Evolutionary conservation across 2,329 filamentous ascomycete genomes (phyloP).

Genomic region (Diaporthe batatas): DNA sequence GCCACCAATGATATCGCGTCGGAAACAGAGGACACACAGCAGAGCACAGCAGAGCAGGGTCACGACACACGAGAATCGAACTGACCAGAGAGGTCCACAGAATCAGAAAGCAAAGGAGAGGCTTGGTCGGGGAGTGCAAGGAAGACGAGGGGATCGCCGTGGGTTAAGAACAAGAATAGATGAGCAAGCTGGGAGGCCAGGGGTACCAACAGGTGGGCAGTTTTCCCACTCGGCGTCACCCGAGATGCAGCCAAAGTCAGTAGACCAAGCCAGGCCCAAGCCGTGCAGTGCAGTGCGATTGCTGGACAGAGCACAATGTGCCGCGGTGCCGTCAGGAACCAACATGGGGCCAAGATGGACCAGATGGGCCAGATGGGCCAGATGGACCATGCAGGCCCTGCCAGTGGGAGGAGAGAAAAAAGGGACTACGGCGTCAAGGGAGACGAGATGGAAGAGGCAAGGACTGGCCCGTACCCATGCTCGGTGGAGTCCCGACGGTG

Average conservation of each 20-base stretch:
- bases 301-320: slow-evolving; percentile 4
- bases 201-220: slow-evolving; percentile 38
- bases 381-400: slow-evolving; percentile 22
- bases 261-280: background rate
- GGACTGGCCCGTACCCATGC: slow-evolving; percentile 21
- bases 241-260: slow-evolving; percentile 36
- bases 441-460: slow-evolving; percentile 29
- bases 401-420: slow-evolving; percentile 2
- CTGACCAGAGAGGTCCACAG: slow-evolving; percentile 33
- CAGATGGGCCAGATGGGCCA: background rate
- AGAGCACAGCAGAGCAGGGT: slow-evolving; percentile 26
- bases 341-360: slow-evolving; percentile 3
- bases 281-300: background rate
- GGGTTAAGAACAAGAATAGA: slow-evolving; percentile 37
- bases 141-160: slow-evolving; percentile 39
- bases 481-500: slow-evolving; percentile 30
- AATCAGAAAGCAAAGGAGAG: slow-evolving; percentile 34
- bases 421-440: slow-evolving; percentile 32
- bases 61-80: slow-evolving; percentile 27
- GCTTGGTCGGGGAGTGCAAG: slow-evolving; percentile 20
- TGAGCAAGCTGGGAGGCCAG: slow-evolving; percentile 13
- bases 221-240: slow-evolving; percentile 41
- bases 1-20: slow-evolving; percentile 29
- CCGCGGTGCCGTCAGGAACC: background rate
- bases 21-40: slow-evolving; percentile 20